phyloP scores from a whole-genome alignment of 106 monocot species.

The Dendrobium officinale region DNA sequence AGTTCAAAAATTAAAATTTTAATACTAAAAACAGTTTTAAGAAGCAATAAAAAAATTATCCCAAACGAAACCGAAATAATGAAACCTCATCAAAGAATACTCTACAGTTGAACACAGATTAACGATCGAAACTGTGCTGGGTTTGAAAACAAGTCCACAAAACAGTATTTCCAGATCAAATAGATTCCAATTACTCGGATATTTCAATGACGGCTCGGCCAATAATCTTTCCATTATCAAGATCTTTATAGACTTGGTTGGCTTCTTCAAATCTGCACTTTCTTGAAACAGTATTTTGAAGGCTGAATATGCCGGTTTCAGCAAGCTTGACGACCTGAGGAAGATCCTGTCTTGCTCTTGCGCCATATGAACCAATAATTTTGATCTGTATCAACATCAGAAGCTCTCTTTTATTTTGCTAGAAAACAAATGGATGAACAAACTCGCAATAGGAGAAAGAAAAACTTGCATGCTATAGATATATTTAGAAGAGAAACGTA shows the following conservation, averaged over 20 bases:
- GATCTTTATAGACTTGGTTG: slow-evolving; percentile 66
- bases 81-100: background rate
- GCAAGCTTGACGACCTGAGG: slow-evolving; percentile 92
- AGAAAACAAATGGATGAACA: slow-evolving; percentile 1
- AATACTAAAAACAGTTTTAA: no score
- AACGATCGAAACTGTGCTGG: no score
- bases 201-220: slow-evolving; percentile 95
- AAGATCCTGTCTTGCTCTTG: slow-evolving; percentile 96
- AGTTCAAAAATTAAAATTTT: no score
- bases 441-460: background rate
- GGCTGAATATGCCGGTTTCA: slow-evolving; percentile 67
- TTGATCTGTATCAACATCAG: slow-evolving; percentile 55
- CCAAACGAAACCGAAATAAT: background rate
- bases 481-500: background rate
- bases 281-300: slow-evolving; percentile 63
- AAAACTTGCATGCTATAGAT: background rate
- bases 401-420: background rate
- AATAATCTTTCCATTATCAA: slow-evolving; percentile 68
- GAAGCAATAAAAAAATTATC: no score
- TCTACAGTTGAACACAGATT: background rate
- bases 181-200: background rate
- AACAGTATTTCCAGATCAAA: background rate
- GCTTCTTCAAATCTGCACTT: slow-evolving; percentile 92
- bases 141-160: background rate
- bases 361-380: slow-evolving; percentile 96